Base-by-base conservation (phyloP, 2,329 filamentous ascomycete genomes). In the Phoma sp. region DNA sequence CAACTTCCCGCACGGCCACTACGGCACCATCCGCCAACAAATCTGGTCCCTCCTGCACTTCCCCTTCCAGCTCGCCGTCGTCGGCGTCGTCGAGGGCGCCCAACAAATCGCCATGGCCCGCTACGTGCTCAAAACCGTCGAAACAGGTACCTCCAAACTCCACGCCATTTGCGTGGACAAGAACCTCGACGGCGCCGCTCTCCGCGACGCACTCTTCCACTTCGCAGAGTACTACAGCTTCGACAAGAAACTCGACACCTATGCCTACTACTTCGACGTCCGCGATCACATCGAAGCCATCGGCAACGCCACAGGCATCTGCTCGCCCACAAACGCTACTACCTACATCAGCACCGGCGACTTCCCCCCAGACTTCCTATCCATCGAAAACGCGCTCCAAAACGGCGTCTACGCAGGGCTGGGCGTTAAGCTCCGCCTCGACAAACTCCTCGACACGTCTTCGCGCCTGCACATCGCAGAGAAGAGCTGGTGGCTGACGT, bases 41-140 rank as follows among this genome's bases (percentile, higher is more conserved):
- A 71, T 85, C 47, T 86, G 83, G 83, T 79, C 81, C 0, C 52
- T 78, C 2, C 68, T 85, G 0, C 86, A 88, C 71, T 83, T 87
- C 55, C 86, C 86, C 0, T 84, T 88, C 61, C 85, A 89, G 59
- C 78, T 88, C 2, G 76, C 82, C 5, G 80, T 89, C 29, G 81
- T 87, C 11, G 79, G 89, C 6, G 80, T 87, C n/a, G 81, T 87
- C 39, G 85, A 88, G 63, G 86, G 84, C 11, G 77, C 80, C 35
- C 84, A 84, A 6, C 84, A 88, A 59, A 81, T 87, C 42, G 72
- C 81, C 10, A 74, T 80, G 2, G 71, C 81, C 33, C 75, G 75
- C 30, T 75, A 75, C 40, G 78, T 79, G 6, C 67, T 80, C 22
- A 78, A 79, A 51, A 80, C 78, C 52, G 67, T 75, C 44, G 63